These are phyloP conservation scores for Phaffia australis DNA, from an alignment of 768 basidiomycete species.

Conservation along the genomic window DNA sequence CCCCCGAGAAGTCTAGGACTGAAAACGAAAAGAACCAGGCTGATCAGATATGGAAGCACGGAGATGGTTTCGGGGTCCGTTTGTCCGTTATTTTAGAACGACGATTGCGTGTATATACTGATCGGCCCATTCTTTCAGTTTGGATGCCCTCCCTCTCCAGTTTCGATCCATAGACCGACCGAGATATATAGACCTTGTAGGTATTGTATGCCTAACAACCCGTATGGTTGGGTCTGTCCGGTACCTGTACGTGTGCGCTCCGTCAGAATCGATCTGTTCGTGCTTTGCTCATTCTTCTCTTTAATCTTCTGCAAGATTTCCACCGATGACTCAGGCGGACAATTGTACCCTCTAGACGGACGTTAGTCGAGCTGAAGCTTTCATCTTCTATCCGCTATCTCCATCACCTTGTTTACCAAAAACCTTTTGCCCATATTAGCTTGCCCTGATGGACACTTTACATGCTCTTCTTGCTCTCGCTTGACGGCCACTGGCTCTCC, in stretches of 20 bases:
- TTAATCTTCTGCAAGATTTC: not conserved
- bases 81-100: not conserved
- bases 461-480: slow-evolving; percentile 8
- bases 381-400: too few relatives aligned
- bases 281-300: too few relatives aligned
- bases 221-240: slow-evolving; percentile 13
- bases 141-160: slow-evolving; percentile 15
- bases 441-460: slow-evolving; percentile 19
- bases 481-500: slow-evolving; percentile 18
- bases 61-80: slow-evolving; percentile 7
- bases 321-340: slow-evolving; percentile 4
- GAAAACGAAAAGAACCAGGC: slow-evolving; percentile 21
- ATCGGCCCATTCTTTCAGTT: slow-evolving; percentile 8
- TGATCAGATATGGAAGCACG: slow-evolving; percentile 13
- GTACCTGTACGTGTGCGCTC: slow-evolving; percentile 2
- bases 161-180: slow-evolving; percentile 7
- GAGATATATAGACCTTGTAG: slow-evolving; percentile 19
- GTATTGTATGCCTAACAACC: slow-evolving; percentile 9
- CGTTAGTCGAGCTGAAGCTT: not conserved
- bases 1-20: slow-evolving; percentile 13
- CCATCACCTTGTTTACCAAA: not conserved
- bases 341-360: slow-evolving; percentile 18
- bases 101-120: not conserved
- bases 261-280: too few relatives aligned
- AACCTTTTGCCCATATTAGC: too few relatives aligned